Evolutionary conservation across 2,329 filamentous ascomycete genomes (phyloP).

Genomic region (Botrytis medusae): DNA sequence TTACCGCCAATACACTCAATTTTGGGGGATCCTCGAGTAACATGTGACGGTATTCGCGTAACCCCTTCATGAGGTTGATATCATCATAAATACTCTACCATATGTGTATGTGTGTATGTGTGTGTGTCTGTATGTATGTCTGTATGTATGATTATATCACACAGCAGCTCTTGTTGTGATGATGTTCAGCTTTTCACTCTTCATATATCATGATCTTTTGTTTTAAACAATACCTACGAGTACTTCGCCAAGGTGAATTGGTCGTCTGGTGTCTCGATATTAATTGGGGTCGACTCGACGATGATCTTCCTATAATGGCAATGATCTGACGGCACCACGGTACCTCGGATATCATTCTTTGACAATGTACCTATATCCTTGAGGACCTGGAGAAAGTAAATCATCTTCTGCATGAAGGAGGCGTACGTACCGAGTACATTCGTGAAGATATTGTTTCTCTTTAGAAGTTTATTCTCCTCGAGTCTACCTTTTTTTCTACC

Average conservation of each 20-base stretch:
- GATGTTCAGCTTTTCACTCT: not conserved
- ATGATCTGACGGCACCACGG: not conserved
- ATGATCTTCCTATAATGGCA: not conserved
- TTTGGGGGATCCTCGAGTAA: not conserved
- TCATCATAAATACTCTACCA: not conserved
- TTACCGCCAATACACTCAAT: not conserved
- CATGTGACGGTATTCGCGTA: constrained; percentile 7
- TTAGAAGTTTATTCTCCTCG: not conserved
- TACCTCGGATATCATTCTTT: constrained; percentile 3
- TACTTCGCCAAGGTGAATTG: not conserved
- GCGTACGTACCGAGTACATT: not conserved
- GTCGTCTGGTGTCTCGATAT: not conserved
- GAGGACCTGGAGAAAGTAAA: not conserved
- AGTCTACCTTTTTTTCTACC: not conserved
- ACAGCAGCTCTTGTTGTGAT: not conserved
- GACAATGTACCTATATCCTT: not conserved
- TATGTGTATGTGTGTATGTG: not conserved
- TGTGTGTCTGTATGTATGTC: not conserved
- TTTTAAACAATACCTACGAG: not conserved
- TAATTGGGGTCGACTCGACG: not conserved
- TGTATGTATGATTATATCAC: not conserved
- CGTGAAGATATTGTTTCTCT: not conserved
- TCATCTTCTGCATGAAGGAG: not conserved
- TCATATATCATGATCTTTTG: not conserved
- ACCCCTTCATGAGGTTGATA: constrained; percentile 7